Evolutionary conservation across 768 basidiomycete genomes (phyloP).

Genomic region (Agrocybe praecox): DNA sequence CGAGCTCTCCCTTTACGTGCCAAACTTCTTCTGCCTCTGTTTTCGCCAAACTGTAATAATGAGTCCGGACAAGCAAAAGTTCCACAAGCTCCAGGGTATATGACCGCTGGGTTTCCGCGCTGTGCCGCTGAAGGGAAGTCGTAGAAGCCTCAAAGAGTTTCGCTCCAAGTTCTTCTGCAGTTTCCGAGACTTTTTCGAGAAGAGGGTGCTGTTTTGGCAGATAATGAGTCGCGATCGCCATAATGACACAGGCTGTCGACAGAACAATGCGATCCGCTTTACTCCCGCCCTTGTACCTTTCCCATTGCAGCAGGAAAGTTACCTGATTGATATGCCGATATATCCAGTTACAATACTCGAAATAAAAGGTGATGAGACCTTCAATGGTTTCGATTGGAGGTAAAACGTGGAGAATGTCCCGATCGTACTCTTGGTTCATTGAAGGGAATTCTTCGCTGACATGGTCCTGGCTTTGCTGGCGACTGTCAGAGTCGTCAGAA

Average conservation of each 20-base stretch:
- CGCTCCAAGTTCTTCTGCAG: conserved; percentile 59
- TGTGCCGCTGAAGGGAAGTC: conserved; percentile 62
- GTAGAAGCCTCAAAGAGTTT: conserved; percentile 75
- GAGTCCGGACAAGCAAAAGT: conserved; percentile 66
- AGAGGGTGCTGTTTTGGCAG: conserved; percentile 67
- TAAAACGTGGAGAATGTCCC: conserved; percentile 68
- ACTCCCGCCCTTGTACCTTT: conserved; percentile 68
- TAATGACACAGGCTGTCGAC: conserved; percentile 72
- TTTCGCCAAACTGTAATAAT: conserved; percentile 74
- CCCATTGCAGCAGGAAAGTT: conserved; percentile 67
- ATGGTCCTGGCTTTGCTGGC: conserved; percentile 56
- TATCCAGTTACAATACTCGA: conserved; percentile 88
- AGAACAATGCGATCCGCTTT: conserved; percentile 70
- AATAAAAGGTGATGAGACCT: conserved; percentile 73
- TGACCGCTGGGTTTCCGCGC: conserved; percentile 52
- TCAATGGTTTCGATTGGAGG: conserved; percentile 73
- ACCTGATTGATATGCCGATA: conserved; percentile 75
- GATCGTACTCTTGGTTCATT: conserved; percentile 62
- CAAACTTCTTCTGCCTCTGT: conserved; percentile 83
- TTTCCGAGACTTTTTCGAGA: conserved; percentile 51
- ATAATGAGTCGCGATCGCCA: conserved; percentile 75
- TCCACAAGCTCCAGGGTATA: conserved; percentile 79
- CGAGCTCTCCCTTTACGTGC: conserved; percentile 71
- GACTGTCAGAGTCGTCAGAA: conserved; percentile 55
- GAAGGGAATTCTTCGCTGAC: conserved; percentile 43